phyloP scores from a whole-genome alignment of 768 basidiomycete species.

The Russula emetica region DNA sequence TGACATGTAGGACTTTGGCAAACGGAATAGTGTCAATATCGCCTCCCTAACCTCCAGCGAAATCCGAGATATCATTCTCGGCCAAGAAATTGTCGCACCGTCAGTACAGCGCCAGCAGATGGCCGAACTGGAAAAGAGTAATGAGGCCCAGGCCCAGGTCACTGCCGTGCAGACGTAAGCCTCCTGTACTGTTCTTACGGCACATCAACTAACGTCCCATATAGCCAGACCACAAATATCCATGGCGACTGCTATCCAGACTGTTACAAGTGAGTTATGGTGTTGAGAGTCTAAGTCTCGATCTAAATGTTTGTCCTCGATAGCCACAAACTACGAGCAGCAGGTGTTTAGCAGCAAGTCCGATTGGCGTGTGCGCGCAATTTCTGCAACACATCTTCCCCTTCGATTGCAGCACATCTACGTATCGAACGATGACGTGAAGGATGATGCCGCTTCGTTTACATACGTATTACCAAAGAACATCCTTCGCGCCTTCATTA shows the following conservation, averaged over 20 bases:
- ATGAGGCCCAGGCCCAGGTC: constrained; percentile 90
- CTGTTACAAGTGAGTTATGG: constrained; percentile 71
- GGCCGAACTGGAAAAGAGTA: constrained; percentile 97
- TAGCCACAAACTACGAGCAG: constrained; percentile 95
- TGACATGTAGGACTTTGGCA: constrained; percentile 79
- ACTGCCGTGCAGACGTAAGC: constrained; percentile 88
- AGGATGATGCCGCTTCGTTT: constrained; percentile 91
- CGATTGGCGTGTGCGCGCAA: constrained; percentile 98
- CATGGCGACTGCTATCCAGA: constrained; percentile 96
- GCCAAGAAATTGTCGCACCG: constrained; percentile 96
- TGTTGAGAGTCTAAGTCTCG: neutral
- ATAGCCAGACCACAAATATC: constrained; percentile 90
- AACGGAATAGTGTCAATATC: constrained; percentile 98
- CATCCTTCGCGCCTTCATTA: constrained; percentile 88
- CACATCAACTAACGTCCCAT: constrained; percentile 21
- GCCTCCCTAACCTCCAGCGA: constrained; percentile 95
- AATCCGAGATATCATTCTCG: constrained; percentile 96
- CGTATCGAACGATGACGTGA: constrained; percentile 98
- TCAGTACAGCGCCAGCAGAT: constrained; percentile 97
- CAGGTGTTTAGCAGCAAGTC: constrained; percentile 99
- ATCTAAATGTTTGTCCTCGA: constrained; percentile 14
- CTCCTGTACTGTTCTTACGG: neutral
- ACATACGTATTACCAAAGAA: constrained; percentile 99
- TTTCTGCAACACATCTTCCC: constrained; percentile 93
- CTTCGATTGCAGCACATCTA: constrained; percentile 98